Percentiles rank a stretch among this genome's conserved stretches.
phyloP scores from a whole-genome alignment of 2,329 filamentous ascomycete species.

The Colletotrichum tropicale region DNA sequence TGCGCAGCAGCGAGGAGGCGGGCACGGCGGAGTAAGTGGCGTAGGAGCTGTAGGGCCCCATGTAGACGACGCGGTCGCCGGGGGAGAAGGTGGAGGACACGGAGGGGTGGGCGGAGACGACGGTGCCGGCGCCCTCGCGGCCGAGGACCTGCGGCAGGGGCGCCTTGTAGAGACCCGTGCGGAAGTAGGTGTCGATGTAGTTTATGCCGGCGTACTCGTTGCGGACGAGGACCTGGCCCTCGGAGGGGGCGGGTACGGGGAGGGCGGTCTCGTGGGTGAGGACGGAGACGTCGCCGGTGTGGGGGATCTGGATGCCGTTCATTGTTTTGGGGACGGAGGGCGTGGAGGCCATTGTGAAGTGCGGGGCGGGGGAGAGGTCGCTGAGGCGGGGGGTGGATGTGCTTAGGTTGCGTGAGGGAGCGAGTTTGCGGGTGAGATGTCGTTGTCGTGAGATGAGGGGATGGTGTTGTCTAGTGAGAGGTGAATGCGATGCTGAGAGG shows the following conservation, averaged over 20 bases:
- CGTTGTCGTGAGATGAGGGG: neutral
- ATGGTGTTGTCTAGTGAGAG: neutral
- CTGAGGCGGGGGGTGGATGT: neutral
- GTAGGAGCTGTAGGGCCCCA: conserved; percentile 57
- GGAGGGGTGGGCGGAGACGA: conserved; percentile 65
- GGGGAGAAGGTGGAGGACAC: conserved; percentile 52
- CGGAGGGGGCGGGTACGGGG: conserved; percentile 69
- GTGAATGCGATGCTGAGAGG: neutral
- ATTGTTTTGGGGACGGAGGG: conserved; percentile 50
- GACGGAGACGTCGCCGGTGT: conserved; percentile 75
- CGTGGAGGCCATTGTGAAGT: conserved; percentile 8
- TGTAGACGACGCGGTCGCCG: conserved; percentile 76
- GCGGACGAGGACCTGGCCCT: conserved; percentile 79
- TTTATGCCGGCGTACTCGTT: conserved; percentile 85
- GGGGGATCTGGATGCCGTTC: conserved; percentile 75
- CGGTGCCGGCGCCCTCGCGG: conserved; percentile 76
- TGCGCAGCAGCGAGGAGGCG: conserved; percentile 58
- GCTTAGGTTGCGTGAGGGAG: neutral
- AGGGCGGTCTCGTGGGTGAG: conserved; percentile 74
- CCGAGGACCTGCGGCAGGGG: conserved; percentile 79
- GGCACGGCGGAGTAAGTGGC: conserved; percentile 61
- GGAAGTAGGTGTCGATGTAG: conserved; percentile 92
- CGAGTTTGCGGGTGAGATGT: neutral
- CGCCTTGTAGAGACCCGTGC: conserved; percentile 78
- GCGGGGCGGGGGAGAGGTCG: neutral